Percentiles rank a stretch among this genome's conserved stretches.
phyloP scores from a whole-genome alignment of 768 basidiomycete genomes.

The Multifurca ochricompacta region DNA sequence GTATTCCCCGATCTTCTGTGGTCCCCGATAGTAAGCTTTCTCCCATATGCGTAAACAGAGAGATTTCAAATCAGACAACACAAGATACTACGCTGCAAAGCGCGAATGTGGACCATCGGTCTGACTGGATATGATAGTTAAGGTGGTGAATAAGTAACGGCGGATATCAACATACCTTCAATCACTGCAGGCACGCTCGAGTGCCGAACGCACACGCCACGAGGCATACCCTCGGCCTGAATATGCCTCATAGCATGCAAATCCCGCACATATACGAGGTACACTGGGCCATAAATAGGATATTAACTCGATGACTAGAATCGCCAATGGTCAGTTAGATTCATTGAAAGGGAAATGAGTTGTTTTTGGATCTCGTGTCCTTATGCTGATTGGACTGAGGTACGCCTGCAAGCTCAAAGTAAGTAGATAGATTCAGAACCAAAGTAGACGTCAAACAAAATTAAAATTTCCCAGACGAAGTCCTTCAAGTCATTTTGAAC shows the following conservation, averaged over 20 bases:
- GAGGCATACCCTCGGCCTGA: background rate
- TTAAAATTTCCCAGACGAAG: too few species aligned
- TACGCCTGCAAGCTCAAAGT: too few species aligned
- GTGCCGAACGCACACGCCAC: background rate
- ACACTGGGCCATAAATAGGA: background rate
- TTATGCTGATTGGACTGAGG: too few species aligned
- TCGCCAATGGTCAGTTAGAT: background rate
- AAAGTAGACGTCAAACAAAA: too few species aligned
- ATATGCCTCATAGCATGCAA: background rate
- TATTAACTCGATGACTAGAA: background rate
- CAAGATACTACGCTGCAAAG: background rate
- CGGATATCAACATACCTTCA: background rate
- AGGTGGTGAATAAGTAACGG: background rate
- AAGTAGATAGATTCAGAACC: too few species aligned
- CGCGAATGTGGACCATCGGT: background rate
- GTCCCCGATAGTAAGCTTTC: background rate
- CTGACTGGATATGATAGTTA: background rate
- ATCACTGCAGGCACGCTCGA: background rate
- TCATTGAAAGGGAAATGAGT: too few species aligned
- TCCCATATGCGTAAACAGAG: background rate
- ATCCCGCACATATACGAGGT: background rate
- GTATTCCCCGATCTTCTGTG: background rate
- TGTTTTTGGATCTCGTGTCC: too few species aligned
- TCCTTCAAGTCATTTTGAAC: too few species aligned
- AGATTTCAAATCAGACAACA: background rate